These are phyloP conservation scores for Xanthoparmelia taractica DNA, from an alignment of 495 filamentous ascomycete genomes.

Conservation along the genomic window DNA sequence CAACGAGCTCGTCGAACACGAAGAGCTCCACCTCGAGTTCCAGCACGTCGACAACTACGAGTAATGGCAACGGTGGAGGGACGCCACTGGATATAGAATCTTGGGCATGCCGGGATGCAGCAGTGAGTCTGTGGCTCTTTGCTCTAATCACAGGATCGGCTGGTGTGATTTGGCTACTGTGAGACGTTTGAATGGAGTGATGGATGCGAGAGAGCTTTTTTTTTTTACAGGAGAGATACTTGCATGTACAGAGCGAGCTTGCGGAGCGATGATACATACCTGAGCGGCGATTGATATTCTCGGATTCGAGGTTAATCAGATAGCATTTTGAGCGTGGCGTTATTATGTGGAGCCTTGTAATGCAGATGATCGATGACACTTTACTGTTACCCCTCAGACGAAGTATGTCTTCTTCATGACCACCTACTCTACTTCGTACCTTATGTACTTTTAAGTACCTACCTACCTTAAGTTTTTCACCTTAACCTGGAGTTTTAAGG, in stretches of 20 bases:
- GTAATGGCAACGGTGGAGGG: slow-evolving; percentile 17
- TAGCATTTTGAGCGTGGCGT: slow-evolving; percentile 1
- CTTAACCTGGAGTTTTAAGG: neutral
- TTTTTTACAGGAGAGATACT: neutral
- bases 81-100: slow-evolving; percentile 22
- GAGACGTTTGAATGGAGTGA: neutral
- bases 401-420: neutral
- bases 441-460: too few species aligned
- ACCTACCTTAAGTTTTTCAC: too few species aligned
- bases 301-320: neutral
- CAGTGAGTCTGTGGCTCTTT: slow-evolving; percentile 1
- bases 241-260: neutral
- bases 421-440: too few species aligned
- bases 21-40: slow-evolving; percentile 10
- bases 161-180: slow-evolving; percentile 8
- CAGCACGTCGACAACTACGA: slow-evolving; percentile 3
- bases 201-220: too few species aligned
- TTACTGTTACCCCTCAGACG: neutral
- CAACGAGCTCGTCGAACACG: slow-evolving; percentile 3
- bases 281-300: neutral
- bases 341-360: neutral
- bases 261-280: neutral
- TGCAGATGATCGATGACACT: neutral
- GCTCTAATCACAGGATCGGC: slow-evolving; percentile 5
- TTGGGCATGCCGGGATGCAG: slow-evolving; percentile 12